Evolutionary conservation across 2,329 filamentous ascomycete species (phyloP).

Genomic region (Emmonsiellopsis sp.): DNA sequence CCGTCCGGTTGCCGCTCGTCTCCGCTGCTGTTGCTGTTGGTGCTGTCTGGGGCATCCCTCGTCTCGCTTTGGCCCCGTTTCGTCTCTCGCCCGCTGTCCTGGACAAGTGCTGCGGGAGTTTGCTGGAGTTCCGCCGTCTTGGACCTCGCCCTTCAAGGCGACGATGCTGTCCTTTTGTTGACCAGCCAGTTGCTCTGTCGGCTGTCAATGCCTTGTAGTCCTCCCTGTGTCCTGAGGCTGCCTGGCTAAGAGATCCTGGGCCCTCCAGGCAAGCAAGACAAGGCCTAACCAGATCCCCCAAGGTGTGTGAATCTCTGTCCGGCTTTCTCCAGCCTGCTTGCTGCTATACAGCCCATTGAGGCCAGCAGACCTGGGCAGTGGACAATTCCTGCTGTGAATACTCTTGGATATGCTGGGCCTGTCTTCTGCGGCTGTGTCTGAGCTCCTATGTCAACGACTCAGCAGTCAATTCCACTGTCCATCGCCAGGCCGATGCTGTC

Average conservation of each 20-base stretch:
- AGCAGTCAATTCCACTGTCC: slow-evolving; percentile 12
- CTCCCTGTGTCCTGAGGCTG: neutral
- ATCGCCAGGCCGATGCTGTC: no score
- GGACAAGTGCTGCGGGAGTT: no score
- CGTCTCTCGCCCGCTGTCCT: no score
- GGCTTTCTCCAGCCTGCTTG: no score
- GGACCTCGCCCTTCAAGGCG: neutral
- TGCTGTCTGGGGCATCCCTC: no score
- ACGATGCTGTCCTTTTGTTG: neutral
- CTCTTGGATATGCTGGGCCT: neutral
- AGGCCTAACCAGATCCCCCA: neutral
- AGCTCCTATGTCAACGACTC: neutral
- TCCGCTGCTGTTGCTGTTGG: no score
- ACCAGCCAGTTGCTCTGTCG: neutral
- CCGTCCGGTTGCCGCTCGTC: no score
- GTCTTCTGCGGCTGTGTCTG: neutral
- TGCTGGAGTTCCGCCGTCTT: neutral
- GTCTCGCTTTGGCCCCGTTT: no score
- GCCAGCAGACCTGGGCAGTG: no score
- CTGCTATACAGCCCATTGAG: no score
- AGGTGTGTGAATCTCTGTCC: no score
- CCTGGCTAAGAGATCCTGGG: neutral
- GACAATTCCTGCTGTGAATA: no score
- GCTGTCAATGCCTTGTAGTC: neutral
- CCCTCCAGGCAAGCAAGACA: neutral